Evolutionary conservation across 768 basidiomycete genomes (phyloP).

Genomic region (Phlebiopsis gigantea): DNA sequence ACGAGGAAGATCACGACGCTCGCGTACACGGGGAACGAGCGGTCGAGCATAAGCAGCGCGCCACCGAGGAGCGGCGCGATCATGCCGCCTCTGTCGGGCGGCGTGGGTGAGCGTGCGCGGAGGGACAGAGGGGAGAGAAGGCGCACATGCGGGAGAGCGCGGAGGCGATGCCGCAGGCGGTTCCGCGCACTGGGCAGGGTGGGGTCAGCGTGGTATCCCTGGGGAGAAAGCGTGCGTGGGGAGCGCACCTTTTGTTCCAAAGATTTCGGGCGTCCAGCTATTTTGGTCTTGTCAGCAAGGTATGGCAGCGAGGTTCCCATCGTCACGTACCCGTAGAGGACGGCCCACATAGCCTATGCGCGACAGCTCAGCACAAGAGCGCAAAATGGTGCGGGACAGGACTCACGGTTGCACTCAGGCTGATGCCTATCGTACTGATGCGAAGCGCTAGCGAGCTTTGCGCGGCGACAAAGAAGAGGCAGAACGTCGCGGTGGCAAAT

Average conservation of each 20-base stretch:
- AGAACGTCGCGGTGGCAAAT: constrained; percentile 70
- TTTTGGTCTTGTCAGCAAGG: neutral
- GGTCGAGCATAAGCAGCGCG: constrained; percentile 56
- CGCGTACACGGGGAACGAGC: constrained; percentile 70
- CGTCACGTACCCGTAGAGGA: constrained; percentile 66
- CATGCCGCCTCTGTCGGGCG: constrained; percentile 69
- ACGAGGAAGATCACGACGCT: constrained; percentile 63
- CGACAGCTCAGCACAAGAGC: neutral
- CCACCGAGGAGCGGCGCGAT: constrained; percentile 82
- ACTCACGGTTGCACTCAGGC: constrained; percentile 66
- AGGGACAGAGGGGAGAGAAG: neutral
- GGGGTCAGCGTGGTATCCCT: neutral
- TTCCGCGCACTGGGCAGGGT: constrained; percentile 60
- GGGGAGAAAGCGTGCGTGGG: neutral
- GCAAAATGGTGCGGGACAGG: neutral
- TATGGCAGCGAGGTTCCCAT: neutral
- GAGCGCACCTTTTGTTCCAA: constrained; percentile 64
- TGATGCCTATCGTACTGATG: constrained; percentile 69
- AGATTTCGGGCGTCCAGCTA: constrained; percentile 83
- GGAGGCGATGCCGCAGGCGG: constrained; percentile 83
- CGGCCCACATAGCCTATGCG: constrained; percentile 74
- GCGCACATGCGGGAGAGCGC: constrained; percentile 79
- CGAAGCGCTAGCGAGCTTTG: constrained; percentile 53
- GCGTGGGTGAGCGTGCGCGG: constrained; percentile 3
- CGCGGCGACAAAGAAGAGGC: constrained; percentile 61